Evolutionary conservation across 73 alveolate species (phyloP), one percentile per base, ranked within the genome.

Genomic region (Paramecium primaurelia): DNA sequence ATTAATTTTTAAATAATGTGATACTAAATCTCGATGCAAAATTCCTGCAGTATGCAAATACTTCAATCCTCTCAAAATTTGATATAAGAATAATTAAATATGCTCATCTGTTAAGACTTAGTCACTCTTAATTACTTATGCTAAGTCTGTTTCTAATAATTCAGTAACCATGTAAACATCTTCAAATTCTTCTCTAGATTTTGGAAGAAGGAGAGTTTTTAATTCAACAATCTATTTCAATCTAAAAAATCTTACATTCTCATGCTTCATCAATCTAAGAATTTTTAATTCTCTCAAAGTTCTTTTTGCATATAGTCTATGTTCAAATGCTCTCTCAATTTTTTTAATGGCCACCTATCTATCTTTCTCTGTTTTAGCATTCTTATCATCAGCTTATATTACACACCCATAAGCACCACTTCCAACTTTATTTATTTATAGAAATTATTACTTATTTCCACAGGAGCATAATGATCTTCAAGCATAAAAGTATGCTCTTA

Each of bases 61-160:
- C 85, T 96, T 96, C 71, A 96, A 75, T 22, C 99, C 99, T 92
- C 99, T 92, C 47, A 96, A 89, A 6, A 96, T 90, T 85, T 97
- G 95, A 86, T 96, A 97, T 69, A 97, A 60, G 59, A 97, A 96
- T 92, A 95, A 92, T 89, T 96, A 95, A 25, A 95, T 94, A 86
- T 97, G 98, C 25, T 96, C 98, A 89, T 95, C 98, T 22, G 98
- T 92, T 37, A 97, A 96, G 32, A 92, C 96, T 89, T 97, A 95
- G 45, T 94, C 94, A 60, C 99, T 97, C 64, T 95, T 96, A 20
- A 97, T 96, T 45, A 97, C 97, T 86, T 95, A 59, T 40, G 96
- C 96, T 22, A 97, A 93, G 92, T 97, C 99, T 18, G 99, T 97
- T 77, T 97, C 99, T 97, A 97, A 95, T 75, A 98, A 93, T 92